Evolutionary conservation across 1,284 basidiomycete genomes (phyloP).

Genomic region (Peniophora sp.): DNA sequence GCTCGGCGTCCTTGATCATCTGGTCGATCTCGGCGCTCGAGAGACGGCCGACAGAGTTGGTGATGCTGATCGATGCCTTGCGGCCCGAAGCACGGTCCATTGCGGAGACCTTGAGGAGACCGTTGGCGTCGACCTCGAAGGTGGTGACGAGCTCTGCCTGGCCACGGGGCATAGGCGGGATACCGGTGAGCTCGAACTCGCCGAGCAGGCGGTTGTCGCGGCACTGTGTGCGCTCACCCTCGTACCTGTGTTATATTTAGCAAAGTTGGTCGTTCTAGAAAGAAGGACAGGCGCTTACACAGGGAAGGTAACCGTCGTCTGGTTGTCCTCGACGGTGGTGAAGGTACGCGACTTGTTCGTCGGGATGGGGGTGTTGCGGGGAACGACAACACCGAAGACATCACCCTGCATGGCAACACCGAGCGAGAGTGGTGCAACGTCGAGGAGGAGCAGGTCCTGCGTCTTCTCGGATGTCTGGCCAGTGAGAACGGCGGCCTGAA

Average conservation of each 20-base stretch:
- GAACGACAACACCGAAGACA: slow-evolving; percentile 94
- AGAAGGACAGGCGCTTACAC: slow-evolving; percentile 46
- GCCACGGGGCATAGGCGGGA: slow-evolving; percentile 94
- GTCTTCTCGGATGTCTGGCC: slow-evolving; percentile 96
- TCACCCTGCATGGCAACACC: slow-evolving; percentile 99
- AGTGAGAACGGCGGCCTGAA: slow-evolving; percentile 94
- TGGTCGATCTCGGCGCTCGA: slow-evolving; percentile 93
- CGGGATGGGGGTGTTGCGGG: slow-evolving; percentile 95
- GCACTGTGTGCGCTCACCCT: slow-evolving; percentile 96
- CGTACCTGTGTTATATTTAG: slow-evolving; percentile 49
- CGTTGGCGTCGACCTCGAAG: slow-evolving; percentile 97
- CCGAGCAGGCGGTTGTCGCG: slow-evolving; percentile 95
- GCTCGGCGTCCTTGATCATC: slow-evolving; percentile 98
- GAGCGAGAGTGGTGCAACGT: slow-evolving; percentile 92
- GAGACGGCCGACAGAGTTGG: slow-evolving; percentile 93
- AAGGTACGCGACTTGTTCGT: slow-evolving; percentile 95
- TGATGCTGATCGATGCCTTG: slow-evolving; percentile 94
- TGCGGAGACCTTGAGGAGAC: slow-evolving; percentile 92
- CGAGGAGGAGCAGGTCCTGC: slow-evolving; percentile 89
- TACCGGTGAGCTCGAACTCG: slow-evolving; percentile 95
- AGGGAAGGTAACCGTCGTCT: slow-evolving; percentile 96
- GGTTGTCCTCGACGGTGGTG: slow-evolving; percentile 98
- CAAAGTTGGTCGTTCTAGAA: background rate
- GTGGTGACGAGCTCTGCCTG: slow-evolving; percentile 95
- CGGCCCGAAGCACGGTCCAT: slow-evolving; percentile 92